These are phyloP conservation scores for Tuber microsphaerosporum DNA, from an alignment of 495 filamentous ascomycete species.

Conservation along the genomic window DNA sequence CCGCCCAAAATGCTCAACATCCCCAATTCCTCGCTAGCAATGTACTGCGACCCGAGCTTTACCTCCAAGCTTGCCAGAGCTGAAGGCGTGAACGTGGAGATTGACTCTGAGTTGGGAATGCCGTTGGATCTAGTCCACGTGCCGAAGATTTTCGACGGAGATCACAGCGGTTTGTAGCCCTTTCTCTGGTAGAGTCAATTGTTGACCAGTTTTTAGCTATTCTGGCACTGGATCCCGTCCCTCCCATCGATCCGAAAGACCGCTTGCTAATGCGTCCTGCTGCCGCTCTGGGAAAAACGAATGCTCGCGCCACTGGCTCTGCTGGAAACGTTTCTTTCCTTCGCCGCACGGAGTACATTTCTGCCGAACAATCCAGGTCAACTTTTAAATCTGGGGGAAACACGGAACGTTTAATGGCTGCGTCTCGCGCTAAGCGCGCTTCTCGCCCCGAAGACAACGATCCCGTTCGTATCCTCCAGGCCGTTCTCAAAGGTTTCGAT, in stretches of 20 bases:
- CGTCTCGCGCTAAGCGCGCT: slow-evolving; percentile 45
- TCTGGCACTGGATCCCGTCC: slow-evolving; percentile 61
- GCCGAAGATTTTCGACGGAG: slow-evolving; percentile 86
- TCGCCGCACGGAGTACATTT: slow-evolving; percentile 91
- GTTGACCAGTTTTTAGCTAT: slow-evolving; percentile 56
- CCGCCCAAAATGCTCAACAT: slow-evolving; percentile 95
- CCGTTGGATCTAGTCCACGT: slow-evolving; percentile 90
- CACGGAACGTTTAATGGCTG: slow-evolving; percentile 42
- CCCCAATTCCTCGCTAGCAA: slow-evolving; percentile 77
- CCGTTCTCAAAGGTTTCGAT: slow-evolving; percentile 79
- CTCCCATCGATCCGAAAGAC: slow-evolving; percentile 71
- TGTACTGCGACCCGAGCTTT: slow-evolving; percentile 82
- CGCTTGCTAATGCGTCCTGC: slow-evolving; percentile 71
- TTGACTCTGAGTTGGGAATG: slow-evolving; percentile 96
- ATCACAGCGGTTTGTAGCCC: slow-evolving; percentile 67
- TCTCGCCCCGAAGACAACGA: slow-evolving; percentile 60
- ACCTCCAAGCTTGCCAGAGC: slow-evolving; percentile 79
- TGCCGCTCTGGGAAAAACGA: slow-evolving; percentile 71
- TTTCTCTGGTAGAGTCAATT: slow-evolving; percentile 1
- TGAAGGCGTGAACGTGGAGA: slow-evolving; percentile 91
- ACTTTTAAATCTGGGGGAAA: slow-evolving; percentile 40
- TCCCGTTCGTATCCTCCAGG: slow-evolving; percentile 71
- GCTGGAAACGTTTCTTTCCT: slow-evolving; percentile 76
- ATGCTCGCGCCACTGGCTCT: slow-evolving; percentile 53
- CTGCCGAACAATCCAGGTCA: slow-evolving; percentile 54